Conservation (phyloP, 2,329 filamentous ascomycete species). For the Rhinocladiella similis region DNA sequence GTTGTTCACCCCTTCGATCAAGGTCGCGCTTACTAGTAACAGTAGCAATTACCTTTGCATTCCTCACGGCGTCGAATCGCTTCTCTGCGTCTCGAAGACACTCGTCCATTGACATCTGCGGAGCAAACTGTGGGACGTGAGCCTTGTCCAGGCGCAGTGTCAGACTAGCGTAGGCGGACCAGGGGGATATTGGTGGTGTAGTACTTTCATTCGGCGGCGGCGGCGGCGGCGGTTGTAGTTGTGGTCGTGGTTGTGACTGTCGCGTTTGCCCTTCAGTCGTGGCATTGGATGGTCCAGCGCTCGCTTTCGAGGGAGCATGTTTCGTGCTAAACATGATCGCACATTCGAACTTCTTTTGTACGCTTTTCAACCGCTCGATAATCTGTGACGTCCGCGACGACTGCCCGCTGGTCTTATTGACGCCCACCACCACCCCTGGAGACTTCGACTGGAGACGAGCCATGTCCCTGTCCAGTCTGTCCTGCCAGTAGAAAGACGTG, state of each 20-base stretch:
- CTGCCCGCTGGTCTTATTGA: too few relatives aligned
- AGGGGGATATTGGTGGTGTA: conserved; percentile 30
- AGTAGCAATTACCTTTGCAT: conserved; percentile 10
- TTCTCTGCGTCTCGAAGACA: conserved; percentile 37
- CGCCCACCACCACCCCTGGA: conserved; percentile 34
- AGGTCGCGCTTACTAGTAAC: not conserved
- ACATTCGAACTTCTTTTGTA: conserved; percentile 42
- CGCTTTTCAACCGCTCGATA: conserved; percentile 31
- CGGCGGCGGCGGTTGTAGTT: not conserved
- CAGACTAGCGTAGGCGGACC: conserved; percentile 40
- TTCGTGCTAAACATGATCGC: conserved; percentile 38
- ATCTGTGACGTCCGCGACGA: conserved; percentile 15
- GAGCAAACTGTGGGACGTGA: conserved; percentile 38
- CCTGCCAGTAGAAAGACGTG: conserved; percentile 57
- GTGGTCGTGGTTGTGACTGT: not conserved
- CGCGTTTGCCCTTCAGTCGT: not conserved
- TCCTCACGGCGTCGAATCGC: conserved; percentile 37
- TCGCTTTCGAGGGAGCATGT: too few relatives aligned
- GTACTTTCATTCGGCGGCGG: too few relatives aligned
- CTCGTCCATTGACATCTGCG: conserved; percentile 35
- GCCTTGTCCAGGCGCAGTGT: conserved; percentile 40
- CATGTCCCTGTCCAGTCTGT: conserved; percentile 47
- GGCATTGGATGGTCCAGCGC: too few relatives aligned
- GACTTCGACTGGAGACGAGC: conserved; percentile 36
- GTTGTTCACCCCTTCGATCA: too few relatives aligned